Evolutionary conservation across 441 rosid genomes (phyloP).

Genomic region (Bocquillonia castaneifolia): DNA sequence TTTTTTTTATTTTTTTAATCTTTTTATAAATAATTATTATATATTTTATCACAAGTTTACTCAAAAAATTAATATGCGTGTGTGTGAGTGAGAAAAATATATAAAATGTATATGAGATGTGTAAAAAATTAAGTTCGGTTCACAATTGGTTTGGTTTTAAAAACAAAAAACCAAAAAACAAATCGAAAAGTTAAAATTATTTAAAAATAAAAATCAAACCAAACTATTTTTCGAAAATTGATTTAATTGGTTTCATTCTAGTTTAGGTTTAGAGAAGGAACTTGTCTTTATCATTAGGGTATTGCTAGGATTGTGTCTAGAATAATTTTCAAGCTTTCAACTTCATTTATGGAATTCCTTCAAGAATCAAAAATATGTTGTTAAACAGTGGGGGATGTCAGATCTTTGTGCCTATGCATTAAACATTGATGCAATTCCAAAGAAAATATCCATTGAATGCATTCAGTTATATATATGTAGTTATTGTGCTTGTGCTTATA

Average conservation of each 20-base stretch:
- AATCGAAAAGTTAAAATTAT: too few relatives aligned
- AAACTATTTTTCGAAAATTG: too few relatives aligned
- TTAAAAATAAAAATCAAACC: too few relatives aligned
- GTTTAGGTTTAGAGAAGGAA: not conserved
- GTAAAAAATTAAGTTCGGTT: too few relatives aligned
- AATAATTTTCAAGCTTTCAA: not conserved
- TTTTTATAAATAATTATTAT: too few relatives aligned
- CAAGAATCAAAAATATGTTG: not conserved
- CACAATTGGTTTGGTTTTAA: too few relatives aligned
- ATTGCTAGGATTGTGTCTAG: not conserved
- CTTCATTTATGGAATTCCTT: not conserved
- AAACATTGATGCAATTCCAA: conserved; percentile 4
- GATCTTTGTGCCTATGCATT: not conserved
- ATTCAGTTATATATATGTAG: not conserved
- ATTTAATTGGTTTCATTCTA: not conserved
- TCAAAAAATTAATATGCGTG: too few relatives aligned
- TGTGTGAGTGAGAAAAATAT: too few relatives aligned
- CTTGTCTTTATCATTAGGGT: not conserved
- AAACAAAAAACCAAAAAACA: too few relatives aligned
- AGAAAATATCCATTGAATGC: not conserved
- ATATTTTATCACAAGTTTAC: too few relatives aligned
- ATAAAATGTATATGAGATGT: too few relatives aligned
- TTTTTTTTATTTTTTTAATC: too few relatives aligned
- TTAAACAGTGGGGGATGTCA: not conserved
- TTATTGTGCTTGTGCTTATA: not conserved